A percentile compares a stretch with the other conserved stretches of the same genome.
phyloP scores from a whole-genome alignment of 1,284 basidiomycete genomes.

The Sanghuangporus weigelae region DNA sequence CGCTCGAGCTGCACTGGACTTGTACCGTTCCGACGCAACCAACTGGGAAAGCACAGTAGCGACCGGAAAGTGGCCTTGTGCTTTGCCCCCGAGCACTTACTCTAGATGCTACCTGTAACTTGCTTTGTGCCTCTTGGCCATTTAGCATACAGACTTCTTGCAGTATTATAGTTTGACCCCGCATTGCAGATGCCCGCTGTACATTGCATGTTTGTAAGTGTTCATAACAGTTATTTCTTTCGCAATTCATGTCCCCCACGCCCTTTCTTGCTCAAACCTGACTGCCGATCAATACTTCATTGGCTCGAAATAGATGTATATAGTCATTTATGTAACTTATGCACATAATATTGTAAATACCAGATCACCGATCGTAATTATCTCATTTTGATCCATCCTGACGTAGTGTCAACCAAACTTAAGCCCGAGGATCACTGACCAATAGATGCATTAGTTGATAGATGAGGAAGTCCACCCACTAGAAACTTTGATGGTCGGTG shows the following conservation, averaged over 20 bases:
- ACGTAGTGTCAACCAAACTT: background rate
- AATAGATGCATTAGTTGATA: constrained; percentile 1
- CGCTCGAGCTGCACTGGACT: constrained; percentile 66
- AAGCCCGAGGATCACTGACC: background rate
- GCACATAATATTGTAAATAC: background rate
- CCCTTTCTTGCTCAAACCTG: background rate
- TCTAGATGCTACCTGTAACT: constrained; percentile 61
- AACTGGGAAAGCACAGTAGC: constrained; percentile 65
- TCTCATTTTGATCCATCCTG: background rate
- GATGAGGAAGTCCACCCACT: background rate
- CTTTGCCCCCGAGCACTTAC: constrained; percentile 70
- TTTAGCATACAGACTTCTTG: background rate
- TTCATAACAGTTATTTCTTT: too few relatives aligned
- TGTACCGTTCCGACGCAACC: constrained; percentile 62
- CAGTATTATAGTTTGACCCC: background rate
- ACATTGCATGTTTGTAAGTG: too few relatives aligned
- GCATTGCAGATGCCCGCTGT: too few relatives aligned
- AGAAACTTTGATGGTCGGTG: constrained; percentile 22
- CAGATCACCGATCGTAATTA: background rate
- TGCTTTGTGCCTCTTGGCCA: background rate
- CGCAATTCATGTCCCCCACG: background rate
- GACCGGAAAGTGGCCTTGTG: constrained; percentile 65
- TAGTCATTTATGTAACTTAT: background rate
- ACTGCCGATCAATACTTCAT: background rate
- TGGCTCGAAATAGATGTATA: background rate